phyloP scores from a whole-genome alignment of 148 eudicot genomes.

The Chenopodium album region DNA sequence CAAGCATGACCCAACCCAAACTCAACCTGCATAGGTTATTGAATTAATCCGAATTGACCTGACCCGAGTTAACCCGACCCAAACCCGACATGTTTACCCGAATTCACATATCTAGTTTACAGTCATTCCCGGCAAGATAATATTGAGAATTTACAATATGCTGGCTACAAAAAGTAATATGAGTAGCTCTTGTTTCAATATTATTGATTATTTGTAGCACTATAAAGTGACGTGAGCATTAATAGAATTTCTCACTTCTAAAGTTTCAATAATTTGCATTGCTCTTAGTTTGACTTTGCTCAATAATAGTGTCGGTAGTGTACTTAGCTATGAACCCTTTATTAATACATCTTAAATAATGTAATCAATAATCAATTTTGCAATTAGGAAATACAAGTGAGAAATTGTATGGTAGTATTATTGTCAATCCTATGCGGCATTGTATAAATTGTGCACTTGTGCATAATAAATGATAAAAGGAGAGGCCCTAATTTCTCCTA shows the following conservation, averaged over 20 bases:
- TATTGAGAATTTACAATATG: too few relatives aligned
- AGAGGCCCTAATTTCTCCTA: neutral
- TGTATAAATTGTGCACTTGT: neutral
- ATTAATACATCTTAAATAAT: too few relatives aligned
- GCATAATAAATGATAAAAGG: neutral
- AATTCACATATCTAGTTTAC: too few relatives aligned
- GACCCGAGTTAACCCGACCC: too few relatives aligned
- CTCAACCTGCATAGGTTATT: too few relatives aligned
- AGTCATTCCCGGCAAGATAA: too few relatives aligned
- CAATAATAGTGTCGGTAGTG: slow-evolving; percentile 10
- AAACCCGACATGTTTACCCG: too few relatives aligned
- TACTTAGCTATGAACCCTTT: neutral
- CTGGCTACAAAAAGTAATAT: too few relatives aligned
- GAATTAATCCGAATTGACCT: too few relatives aligned
- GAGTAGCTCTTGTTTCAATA: neutral
- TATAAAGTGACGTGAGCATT: neutral
- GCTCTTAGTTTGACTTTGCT: neutral
- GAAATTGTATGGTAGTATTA: neutral
- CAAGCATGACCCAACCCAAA: too few relatives aligned
- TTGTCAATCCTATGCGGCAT: neutral
- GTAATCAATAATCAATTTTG: neutral
- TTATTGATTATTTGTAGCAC: neutral
- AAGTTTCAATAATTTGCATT: neutral
- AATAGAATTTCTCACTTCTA: neutral
- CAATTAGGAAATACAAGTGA: neutral